Evolutionary conservation across 2,329 filamentous ascomycete genomes (phyloP).

Genomic region (Botrytis elliptica): DNA sequence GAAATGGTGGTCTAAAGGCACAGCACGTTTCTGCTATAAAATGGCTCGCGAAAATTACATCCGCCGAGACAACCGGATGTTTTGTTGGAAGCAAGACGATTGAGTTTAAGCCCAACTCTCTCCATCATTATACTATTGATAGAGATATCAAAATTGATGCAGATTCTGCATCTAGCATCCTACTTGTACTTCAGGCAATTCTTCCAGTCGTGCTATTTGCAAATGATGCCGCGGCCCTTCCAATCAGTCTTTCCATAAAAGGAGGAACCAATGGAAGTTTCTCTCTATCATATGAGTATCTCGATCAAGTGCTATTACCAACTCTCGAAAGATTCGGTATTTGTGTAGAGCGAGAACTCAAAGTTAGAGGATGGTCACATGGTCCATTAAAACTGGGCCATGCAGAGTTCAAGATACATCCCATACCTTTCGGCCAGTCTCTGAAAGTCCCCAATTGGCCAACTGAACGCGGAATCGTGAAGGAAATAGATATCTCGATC

Average conservation of each 20-base stretch:
- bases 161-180: conserved; percentile 53
- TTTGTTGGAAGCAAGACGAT: conserved; percentile 47
- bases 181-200: conserved; percentile 60
- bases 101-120: conserved; percentile 37
- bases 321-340: conserved; percentile 53
- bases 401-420: conserved; percentile 48
- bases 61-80: conserved; percentile 52
- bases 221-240: conserved; percentile 44
- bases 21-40: conserved; percentile 59
- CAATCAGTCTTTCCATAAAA: conserved; percentile 51
- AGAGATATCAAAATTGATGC: conserved; percentile 51
- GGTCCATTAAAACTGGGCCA: conserved; percentile 33
- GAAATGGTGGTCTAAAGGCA: conserved; percentile 49
- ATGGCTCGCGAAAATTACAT: conserved; percentile 53
- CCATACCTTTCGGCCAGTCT: conserved; percentile 42
- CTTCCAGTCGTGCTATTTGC: conserved; percentile 59
- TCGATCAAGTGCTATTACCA: conserved; percentile 60
- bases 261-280: conserved; percentile 60
- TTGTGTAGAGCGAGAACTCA: conserved; percentile 47
- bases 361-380: conserved; percentile 50
- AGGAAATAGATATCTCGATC: conserved; percentile 51
- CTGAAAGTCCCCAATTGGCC: conserved; percentile 41
- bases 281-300: conserved; percentile 60
- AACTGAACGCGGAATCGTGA: conserved; percentile 40
- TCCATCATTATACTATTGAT: conserved; percentile 35